Evolutionary conservation across 768 basidiomycete species (phyloP), one percentile per base, ranked within the genome.

Genomic region (Russula lepida): DNA sequence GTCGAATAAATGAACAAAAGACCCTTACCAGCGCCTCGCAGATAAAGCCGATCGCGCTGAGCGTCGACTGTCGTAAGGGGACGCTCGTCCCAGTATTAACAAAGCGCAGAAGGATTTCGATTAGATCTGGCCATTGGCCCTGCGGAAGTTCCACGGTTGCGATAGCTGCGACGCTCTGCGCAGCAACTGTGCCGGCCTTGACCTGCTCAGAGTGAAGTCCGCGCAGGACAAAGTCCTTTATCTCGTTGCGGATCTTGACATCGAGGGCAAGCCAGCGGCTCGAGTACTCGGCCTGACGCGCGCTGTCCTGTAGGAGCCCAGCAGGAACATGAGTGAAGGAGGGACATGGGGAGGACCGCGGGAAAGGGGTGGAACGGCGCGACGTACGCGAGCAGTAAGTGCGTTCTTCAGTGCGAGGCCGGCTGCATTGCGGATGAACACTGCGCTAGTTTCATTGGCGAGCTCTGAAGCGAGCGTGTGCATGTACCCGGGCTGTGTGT

Each of bases 401-500:
- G 93, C 83, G 74, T 99, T 99, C 83, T 98, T 99, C 74, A 99
- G 78, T 21, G 95, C 95, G 54, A 99, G 80, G 72, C 92, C 94
- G 25, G 97, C 95, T n/a, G 95, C 94, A 70, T 91, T 95, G 67
- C 97, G 81, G 55, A 95, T 83, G 72, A 92, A 86, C 35, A 85
- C 69, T 15, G 81, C 77, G 6, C 81, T 81, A 47, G 65, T 76
- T 71, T 94, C 92, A 67, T 92, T 87, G 30, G 85, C 84, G 50
- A 99, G 82, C 66, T 93, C 91, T 19, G 82, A 75, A 19, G 90
- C 87, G 64, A 99, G 85, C 81, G 91, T 92, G 71, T 86, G 72
- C 84, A 98, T 88, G 78, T 98, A 99, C 67, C 85, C 86, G 63
- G 91, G 89, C 94, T 95, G 75, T 50, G 75, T 61, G 59, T 50